phyloP scores from a whole-genome alignment of 345 rosid species.

The Populus ilicifolia region DNA sequence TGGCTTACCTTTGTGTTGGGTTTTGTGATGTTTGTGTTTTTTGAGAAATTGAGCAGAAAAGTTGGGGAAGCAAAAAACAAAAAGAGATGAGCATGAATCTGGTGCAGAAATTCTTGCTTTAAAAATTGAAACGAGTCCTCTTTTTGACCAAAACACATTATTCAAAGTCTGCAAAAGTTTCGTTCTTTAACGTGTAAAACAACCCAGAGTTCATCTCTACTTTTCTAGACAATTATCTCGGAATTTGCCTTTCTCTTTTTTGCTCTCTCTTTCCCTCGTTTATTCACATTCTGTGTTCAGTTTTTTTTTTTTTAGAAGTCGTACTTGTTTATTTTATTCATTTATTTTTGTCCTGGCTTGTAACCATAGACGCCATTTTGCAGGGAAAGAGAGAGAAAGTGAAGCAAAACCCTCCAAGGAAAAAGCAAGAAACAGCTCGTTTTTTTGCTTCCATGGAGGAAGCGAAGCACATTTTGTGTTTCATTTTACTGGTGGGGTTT shows the following conservation, averaged over 20 bases:
- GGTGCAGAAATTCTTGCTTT: slow-evolving; percentile 3
- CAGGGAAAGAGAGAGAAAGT: slow-evolving; percentile 12
- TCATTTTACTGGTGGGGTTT: slow-evolving; percentile 10
- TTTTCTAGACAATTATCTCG: slow-evolving; percentile 50
- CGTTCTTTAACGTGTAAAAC: slow-evolving; percentile 34
- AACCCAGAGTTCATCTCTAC: slow-evolving; percentile 32
- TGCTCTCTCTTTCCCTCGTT: slow-evolving; percentile 18
- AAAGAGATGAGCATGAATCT: slow-evolving; percentile 29
- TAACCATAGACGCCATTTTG: not conserved
- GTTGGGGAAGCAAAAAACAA: slow-evolving; percentile 30
- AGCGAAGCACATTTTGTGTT: slow-evolving; percentile 2
- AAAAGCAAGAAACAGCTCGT: slow-evolving; percentile 49
- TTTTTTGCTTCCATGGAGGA: slow-evolving; percentile 31
- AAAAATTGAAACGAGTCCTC: slow-evolving; percentile 10
- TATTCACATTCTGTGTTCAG: slow-evolving; percentile 35
- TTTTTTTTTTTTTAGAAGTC: slow-evolving; percentile 1
- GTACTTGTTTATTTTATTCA: slow-evolving; percentile 12
- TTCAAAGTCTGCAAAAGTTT: slow-evolving; percentile 39
- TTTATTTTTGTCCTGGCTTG: slow-evolving; percentile 18
- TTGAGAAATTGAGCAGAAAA: slow-evolving; percentile 15
- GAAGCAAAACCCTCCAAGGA: not conserved
- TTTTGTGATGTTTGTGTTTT: not conserved
- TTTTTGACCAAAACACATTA: slow-evolving; percentile 33
- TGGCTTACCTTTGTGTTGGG: not conserved
- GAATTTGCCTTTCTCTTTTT: slow-evolving; percentile 32